Percentiles rank a stretch among this genome's conserved stretches.
phyloP scores from a whole-genome alignment of 208 protist genomes.

The Leishmania amazonensis region DNA sequence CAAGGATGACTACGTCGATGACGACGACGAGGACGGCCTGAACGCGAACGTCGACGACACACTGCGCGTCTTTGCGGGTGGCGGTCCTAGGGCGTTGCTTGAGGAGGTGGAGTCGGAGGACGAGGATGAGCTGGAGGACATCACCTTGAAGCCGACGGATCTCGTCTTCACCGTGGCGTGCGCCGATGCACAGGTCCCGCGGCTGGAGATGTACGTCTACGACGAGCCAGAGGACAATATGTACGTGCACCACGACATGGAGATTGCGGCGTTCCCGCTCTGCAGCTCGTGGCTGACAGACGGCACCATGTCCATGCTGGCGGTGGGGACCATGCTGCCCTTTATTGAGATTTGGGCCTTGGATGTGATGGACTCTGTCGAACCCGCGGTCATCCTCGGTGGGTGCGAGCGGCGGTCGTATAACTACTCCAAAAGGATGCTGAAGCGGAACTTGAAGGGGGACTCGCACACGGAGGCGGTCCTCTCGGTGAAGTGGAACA shows the following conservation, averaged over 20 bases:
- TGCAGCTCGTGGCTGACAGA: constrained; percentile 95
- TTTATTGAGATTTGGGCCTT: constrained; percentile 98
- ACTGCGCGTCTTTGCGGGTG: constrained; percentile 69
- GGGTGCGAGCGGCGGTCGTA: constrained; percentile 60
- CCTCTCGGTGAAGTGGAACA: constrained; percentile 95
- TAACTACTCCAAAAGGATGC: constrained; percentile 81
- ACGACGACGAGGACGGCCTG: constrained; percentile 35
- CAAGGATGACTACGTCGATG: constrained; percentile 32
- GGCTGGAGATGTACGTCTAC: constrained; percentile 96
- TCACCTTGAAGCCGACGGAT: constrained; percentile 92
- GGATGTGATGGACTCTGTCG: constrained; percentile 96
- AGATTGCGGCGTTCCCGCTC: constrained; percentile 94
- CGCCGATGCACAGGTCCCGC: constrained; percentile 70
- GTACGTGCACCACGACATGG: constrained; percentile 97
- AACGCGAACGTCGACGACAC: constrained; percentile 53
- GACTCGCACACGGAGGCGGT: constrained; percentile 95
- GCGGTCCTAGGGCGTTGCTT: constrained; percentile 65
- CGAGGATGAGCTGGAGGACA: constrained; percentile 92
- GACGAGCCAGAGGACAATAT: constrained; percentile 95
- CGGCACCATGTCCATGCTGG: constrained; percentile 91
- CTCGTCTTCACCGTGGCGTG: constrained; percentile 70
- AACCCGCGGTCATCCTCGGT: constrained; percentile 93
- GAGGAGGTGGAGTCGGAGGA: constrained; percentile 86
- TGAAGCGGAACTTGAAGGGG: constrained; percentile 53
- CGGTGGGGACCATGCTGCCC: constrained; percentile 97